phyloP scores from a whole-genome alignment of 495 filamentous ascomycete species.

The Margaritispora aquatica region DNA sequence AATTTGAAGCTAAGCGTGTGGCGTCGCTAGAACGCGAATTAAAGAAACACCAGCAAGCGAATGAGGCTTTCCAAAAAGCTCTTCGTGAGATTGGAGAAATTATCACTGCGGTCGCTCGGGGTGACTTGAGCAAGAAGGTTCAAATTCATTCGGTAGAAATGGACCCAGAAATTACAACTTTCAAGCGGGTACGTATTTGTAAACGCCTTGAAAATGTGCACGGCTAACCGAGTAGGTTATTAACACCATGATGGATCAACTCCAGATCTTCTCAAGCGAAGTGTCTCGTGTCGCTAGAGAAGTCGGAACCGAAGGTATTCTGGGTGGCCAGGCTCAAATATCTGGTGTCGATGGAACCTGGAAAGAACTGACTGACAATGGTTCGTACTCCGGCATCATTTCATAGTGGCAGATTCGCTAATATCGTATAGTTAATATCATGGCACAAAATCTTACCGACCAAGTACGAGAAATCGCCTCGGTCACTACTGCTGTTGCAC shows the following conservation, averaged over 20 bases:
- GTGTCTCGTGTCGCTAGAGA: conserved; percentile 94
- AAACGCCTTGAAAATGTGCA: not conserved
- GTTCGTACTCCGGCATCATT: conserved; percentile 35
- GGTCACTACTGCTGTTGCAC: conserved; percentile 93
- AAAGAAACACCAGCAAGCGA: conserved; percentile 94
- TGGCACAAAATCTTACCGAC: conserved; percentile 72
- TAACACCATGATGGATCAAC: conserved; percentile 99
- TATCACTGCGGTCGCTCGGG: conserved; percentile 89
- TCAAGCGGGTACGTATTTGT: conserved; percentile 67
- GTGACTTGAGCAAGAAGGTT: conserved; percentile 97
- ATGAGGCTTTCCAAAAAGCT: conserved; percentile 97
- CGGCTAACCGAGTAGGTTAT: conserved; percentile 32
- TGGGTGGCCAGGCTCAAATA: conserved; percentile 95
- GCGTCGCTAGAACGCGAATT: conserved; percentile 77
- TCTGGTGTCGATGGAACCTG: conserved; percentile 94
- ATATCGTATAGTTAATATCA: conserved; percentile 73
- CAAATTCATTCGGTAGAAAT: conserved; percentile 93
- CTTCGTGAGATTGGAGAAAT: conserved; percentile 95
- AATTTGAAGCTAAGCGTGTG: conserved; percentile 47
- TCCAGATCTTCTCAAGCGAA: conserved; percentile 95
- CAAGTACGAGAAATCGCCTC: conserved; percentile 94
- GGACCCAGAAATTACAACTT: conserved; percentile 98
- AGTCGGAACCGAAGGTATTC: conserved; percentile 92
- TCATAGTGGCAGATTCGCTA: conserved; percentile 19
- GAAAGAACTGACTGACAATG: conserved; percentile 96